These are phyloP conservation scores for Diaporthe vaccinii DNA, from an alignment of 2,329 filamentous ascomycete species.

Conservation along the genomic window DNA sequence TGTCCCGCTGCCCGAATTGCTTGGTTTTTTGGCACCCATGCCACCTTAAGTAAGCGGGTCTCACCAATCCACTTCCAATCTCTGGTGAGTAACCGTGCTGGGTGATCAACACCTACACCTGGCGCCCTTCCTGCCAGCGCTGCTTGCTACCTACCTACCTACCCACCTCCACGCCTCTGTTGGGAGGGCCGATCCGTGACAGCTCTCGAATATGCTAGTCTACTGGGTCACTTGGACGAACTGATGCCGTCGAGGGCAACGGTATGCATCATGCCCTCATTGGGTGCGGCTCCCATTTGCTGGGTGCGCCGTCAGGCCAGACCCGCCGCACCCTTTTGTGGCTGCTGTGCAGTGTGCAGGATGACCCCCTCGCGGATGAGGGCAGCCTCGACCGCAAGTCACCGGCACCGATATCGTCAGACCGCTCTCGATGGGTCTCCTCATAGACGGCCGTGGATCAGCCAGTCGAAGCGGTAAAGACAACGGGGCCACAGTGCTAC, in stretches of 20 bases:
- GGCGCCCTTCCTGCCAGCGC: background rate
- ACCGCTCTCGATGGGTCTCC: conserved; percentile 35
- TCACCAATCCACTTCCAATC: conserved; percentile 35
- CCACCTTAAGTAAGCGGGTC: conserved; percentile 40
- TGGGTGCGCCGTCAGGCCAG: background rate
- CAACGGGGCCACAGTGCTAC: conserved; percentile 35
- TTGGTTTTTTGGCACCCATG: conserved; percentile 38
- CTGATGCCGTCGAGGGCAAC: background rate
- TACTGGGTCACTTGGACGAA: background rate
- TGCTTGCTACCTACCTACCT: too few relatives aligned
- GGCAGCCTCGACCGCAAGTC: conserved; percentile 27
- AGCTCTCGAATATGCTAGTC: background rate
- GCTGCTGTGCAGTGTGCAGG: background rate
- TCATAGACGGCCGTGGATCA: conserved; percentile 29
- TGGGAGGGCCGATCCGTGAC: background rate
- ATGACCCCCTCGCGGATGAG: conserved; percentile 3
- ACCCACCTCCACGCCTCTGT: background rate
- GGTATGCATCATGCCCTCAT: background rate
- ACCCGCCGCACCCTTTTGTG: background rate
- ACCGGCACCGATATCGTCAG: conserved; percentile 33
- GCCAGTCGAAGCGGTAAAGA: conserved; percentile 39
- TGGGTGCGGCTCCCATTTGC: background rate
- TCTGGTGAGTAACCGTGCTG: conserved; percentile 24
- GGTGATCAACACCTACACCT: conserved; percentile 9
- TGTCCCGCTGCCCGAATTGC: conserved; percentile 32